These are phyloP conservation scores for Fusarium penzigii DNA, from an alignment of 2,329 filamentous ascomycete species.

Conservation along the genomic window DNA sequence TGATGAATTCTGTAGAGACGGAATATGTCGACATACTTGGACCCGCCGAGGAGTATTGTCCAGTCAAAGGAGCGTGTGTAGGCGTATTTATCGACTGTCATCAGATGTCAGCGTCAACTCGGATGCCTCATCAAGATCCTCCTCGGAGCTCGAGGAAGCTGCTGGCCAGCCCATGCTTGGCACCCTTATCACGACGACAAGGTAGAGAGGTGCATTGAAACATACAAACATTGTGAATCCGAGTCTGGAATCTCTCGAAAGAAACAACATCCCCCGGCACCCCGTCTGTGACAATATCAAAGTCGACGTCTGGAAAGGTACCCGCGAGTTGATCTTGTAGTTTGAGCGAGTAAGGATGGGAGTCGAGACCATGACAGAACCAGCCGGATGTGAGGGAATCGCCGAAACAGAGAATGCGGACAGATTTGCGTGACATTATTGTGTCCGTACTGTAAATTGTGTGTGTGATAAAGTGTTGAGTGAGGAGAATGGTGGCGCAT, in stretches of 20 bases:
- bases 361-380: slow-evolving; percentile 40
- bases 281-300: slow-evolving; percentile 52
- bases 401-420: slow-evolving; percentile 64
- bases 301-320: slow-evolving; percentile 43
- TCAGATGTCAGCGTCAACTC: background rate
- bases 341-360: slow-evolving; percentile 55
- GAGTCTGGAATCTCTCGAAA: slow-evolving; percentile 31
- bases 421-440: slow-evolving; percentile 34
- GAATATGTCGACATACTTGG: slow-evolving; percentile 47
- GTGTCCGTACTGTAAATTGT: no score
- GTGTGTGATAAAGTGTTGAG: no score
- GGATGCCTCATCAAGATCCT: no score
- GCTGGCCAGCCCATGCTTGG: no score
- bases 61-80: slow-evolving; percentile 50
- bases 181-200: no score
- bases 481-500: no score
- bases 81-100: background rate
- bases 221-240: slow-evolving; percentile 39
- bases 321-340: slow-evolving; percentile 49
- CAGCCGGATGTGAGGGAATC: slow-evolving; percentile 64
- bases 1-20: background rate
- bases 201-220: background rate
- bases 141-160: no score
- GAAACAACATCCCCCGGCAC: slow-evolving; percentile 52
- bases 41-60: slow-evolving; percentile 64